Conservation (phyloP, 257 asterid species). For the Jacaranda mimosifolia region DNA sequence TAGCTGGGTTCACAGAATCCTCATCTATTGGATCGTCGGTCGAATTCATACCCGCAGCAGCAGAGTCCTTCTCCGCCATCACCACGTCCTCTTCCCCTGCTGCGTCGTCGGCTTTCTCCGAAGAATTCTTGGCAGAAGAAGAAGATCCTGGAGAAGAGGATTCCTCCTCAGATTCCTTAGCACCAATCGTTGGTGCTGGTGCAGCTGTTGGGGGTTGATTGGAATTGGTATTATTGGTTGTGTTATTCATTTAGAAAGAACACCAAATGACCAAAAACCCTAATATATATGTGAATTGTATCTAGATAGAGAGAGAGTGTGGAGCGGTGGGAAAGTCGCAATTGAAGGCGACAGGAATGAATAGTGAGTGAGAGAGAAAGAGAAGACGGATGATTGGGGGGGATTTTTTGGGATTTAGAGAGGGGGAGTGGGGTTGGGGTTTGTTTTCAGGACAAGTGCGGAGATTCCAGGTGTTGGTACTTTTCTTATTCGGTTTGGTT, state of each 20-base stretch:
- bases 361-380: conserved; percentile 52
- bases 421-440: conserved; percentile 53
- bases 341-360: conserved; percentile 98
- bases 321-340: conserved; percentile 73
- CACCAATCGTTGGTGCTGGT: conserved; percentile 45
- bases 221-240: conserved; percentile 49
- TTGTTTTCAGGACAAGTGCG: conserved; percentile 31
- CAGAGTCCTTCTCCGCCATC: conserved; percentile 63
- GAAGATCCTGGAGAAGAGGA: conserved; percentile 54
- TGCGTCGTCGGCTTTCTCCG: conserved; percentile 46
- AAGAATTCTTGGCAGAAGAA: conserved; percentile 40
- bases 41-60: conserved; percentile 40
- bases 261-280: conserved; percentile 57
- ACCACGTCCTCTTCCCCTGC: conserved; percentile 51
- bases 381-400: conserved; percentile 32
- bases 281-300: conserved; percentile 48
- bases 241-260: conserved; percentile 62
- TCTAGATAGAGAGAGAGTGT: conserved; percentile 40
- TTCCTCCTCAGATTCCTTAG: conserved; percentile 60
- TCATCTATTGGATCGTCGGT: conserved; percentile 74
- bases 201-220: conserved; percentile 51
- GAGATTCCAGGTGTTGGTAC: conserved; percentile 30
- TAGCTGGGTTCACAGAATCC: conserved; percentile 65
- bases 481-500: conserved; percentile 4
- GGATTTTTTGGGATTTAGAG: background rate